phyloP scores from a whole-genome alignment of 805 yeast genomes.

The Monosporozyma servazzii region DNA sequence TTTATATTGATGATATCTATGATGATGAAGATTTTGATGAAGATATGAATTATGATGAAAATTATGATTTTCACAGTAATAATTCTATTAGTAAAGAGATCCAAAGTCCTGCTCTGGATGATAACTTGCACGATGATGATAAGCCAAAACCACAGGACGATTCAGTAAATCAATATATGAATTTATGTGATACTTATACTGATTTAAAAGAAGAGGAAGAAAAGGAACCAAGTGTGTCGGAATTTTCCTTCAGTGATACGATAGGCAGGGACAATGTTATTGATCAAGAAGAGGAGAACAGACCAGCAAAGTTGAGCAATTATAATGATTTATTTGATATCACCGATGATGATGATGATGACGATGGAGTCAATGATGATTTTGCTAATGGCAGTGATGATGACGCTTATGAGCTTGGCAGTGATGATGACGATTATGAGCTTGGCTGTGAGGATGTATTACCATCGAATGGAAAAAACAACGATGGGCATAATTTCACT shows the following conservation, averaged over 20 bases:
- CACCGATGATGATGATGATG: slow-evolving; percentile 3
- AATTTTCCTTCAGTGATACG: background rate
- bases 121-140: background rate
- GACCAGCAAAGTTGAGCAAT: background rate
- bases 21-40: slow-evolving; percentile 37
- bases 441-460: background rate
- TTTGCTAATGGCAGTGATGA: background rate
- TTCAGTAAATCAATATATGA: slow-evolving; percentile 12
- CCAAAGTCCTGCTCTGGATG: background rate
- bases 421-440: no score
- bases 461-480: background rate
- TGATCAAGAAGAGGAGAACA: background rate
- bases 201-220: slow-evolving; percentile 1
- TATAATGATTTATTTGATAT: slow-evolving; percentile 2
- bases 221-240: background rate
- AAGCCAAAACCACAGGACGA: background rate
- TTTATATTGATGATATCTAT: slow-evolving; percentile 33
- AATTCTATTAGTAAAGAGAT: background rate
- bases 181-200: slow-evolving; percentile 20
- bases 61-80: slow-evolving; percentile 26
- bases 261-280: background rate
- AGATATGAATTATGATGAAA: slow-evolving; percentile 32
- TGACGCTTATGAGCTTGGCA: no score
- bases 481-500: background rate
- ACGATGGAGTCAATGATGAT: background rate